Evolutionary conservation across 345 rosid species (phyloP).

Genomic region (Lepidium aucheri): DNA sequence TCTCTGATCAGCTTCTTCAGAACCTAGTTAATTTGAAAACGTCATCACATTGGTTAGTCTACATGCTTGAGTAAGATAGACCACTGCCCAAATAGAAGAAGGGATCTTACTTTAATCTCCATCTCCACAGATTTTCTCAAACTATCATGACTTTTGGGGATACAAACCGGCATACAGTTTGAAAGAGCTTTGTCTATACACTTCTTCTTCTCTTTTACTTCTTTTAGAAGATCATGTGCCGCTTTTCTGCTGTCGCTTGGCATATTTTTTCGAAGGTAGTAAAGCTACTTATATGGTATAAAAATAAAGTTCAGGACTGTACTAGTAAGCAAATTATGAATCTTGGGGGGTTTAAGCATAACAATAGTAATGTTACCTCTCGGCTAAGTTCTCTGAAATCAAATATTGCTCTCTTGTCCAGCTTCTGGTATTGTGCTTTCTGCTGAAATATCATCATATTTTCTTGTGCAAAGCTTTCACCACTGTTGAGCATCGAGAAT

Average conservation of each 20-base stretch:
- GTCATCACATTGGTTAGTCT: not conserved
- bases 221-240: not conserved
- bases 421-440: slow-evolving; percentile 1
- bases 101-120: slow-evolving; percentile 6
- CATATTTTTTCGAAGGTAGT: not conserved
- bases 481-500: not conserved
- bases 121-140: slow-evolving; percentile 13
- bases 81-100: not conserved
- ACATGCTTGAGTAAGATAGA: not conserved
- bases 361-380: not conserved
- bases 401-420: not conserved
- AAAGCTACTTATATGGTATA: not conserved
- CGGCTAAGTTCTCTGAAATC: not conserved
- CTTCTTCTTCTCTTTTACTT: slow-evolving; percentile 12
- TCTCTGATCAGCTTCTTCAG: slow-evolving; percentile 4
- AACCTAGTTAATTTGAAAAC: slow-evolving; percentile 11
- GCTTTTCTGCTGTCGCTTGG: slow-evolving; percentile 5
- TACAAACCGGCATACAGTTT: not conserved
- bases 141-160: not conserved
- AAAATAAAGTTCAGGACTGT: not conserved
- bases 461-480: not conserved
- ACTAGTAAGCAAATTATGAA: not conserved
- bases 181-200: slow-evolving; percentile 6
- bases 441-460: not conserved
- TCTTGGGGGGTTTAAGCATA: not conserved